Base-by-base conservation (phyloP, 2,329 filamentous ascomycete species). In the Venturia oleaginea region DNA sequence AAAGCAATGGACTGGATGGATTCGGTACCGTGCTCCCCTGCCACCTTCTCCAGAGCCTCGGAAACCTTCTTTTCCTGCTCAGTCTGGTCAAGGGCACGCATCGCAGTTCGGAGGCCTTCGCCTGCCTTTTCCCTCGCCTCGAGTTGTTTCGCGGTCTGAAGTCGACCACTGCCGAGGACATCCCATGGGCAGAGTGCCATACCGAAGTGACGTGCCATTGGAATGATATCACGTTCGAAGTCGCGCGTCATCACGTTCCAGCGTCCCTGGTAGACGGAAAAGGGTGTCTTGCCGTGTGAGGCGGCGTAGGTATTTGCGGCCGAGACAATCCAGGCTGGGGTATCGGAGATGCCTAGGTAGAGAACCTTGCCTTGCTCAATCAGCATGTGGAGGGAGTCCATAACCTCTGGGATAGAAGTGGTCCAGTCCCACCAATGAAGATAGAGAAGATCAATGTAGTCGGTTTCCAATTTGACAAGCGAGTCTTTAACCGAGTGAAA, bases 261-360 rank as follows among this genome's bases (percentile, higher is more conserved):
- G 24, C 70, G 70, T 66, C 69, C 67, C 67, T 73, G 64, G 70
- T 73, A 70, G 69, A 75, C 57, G 66, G 69, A 67, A 71, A 75
- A 70, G 64, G 70, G 55, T 19, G 65, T 66, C 57, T 65, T 61
- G 8, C 63, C 62, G 30, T 60, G 51, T 15, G 62, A 54, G 3
- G 24, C 27, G 37, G 64, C 64, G 72, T 72, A 87, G 71, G 63
- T 51, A 34, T 70, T 85, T 86, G 70, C 80, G 17, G 62, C 59
- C 4, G 37, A 81, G 13, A 88, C 86, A 22, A 88, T 74, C 87
- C 87, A 90, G 10, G 88, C 87, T 0, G 88, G 88, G 0, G 84
- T 85, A 68, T 90, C 86, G 51, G 81, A 85, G 72, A 89, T 79
- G 2, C 88, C 87, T 0, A 90, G 77, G 68, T 89, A 89, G 19